Evolutionary conservation across 2,329 filamentous ascomycete genomes (phyloP).

Genomic region (Ustulina deusta): DNA sequence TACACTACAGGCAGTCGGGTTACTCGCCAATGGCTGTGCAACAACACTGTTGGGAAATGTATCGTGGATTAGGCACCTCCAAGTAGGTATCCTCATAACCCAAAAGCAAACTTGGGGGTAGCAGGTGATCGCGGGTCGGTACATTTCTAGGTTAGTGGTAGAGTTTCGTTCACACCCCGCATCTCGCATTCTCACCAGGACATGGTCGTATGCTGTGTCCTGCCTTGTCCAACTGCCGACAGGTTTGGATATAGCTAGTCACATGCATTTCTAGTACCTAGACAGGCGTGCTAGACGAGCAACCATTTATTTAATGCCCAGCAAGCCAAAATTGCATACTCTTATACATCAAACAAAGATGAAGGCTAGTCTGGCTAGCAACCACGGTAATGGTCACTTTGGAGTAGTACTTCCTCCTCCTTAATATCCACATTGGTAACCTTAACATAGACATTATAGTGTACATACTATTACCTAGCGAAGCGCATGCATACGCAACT

Average conservation of each 20-base stretch:
- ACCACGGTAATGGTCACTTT: background rate
- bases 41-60: background rate
- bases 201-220: background rate
- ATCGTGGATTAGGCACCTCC: background rate
- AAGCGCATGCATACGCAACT: slow-evolving; percentile 4
- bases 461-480: background rate
- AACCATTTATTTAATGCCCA: too few relatives aligned
- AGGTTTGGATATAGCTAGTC: too few relatives aligned
- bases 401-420: background rate
- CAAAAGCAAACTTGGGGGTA: background rate
- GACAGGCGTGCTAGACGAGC: too few relatives aligned
- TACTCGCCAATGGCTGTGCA: background rate
- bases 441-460: background rate
- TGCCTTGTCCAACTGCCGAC: background rate
- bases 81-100: background rate
- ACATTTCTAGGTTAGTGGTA: background rate
- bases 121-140: background rate
- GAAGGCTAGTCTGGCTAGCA: background rate
- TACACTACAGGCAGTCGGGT: background rate
- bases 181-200: background rate
- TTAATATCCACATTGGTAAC: background rate
- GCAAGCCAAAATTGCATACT: background rate
- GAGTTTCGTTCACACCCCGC: background rate
- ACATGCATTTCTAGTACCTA: too few relatives aligned
- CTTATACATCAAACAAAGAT: background rate